These are phyloP conservation scores for Escallonia rubra DNA, from an alignment of 129 eudicot genomes.

Conservation along the genomic window DNA sequence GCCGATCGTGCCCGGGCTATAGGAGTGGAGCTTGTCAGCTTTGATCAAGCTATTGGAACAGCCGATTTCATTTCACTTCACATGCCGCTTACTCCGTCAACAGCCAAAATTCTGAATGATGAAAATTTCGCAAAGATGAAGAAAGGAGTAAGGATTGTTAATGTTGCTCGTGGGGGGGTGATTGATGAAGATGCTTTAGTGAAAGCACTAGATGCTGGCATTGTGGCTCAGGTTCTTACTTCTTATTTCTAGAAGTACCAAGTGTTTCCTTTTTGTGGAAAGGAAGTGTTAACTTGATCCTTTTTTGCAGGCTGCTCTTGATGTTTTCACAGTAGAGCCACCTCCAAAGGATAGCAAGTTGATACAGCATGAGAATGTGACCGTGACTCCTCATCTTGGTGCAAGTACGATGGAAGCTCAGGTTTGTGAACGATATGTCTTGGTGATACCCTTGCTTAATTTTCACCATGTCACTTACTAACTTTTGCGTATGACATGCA, in stretches of 20 bases:
- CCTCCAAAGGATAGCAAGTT: slow-evolving; percentile 90
- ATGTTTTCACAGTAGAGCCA: slow-evolving; percentile 96
- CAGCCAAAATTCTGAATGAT: slow-evolving; percentile 70
- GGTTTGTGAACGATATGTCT: slow-evolving; percentile 34
- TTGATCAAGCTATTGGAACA: slow-evolving; percentile 74
- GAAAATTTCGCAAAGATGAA: slow-evolving; percentile 96
- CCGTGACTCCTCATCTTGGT: slow-evolving; percentile 98
- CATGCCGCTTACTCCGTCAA: slow-evolving; percentile 95
- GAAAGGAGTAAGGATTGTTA: slow-evolving; percentile 84
- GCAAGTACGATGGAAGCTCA: slow-evolving; percentile 99
- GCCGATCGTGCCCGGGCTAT: slow-evolving; percentile 98
- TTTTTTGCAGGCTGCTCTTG: slow-evolving; percentile 88
- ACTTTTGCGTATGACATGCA: slow-evolving; percentile 26
- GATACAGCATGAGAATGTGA: slow-evolving; percentile 76
- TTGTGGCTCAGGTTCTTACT: slow-evolving; percentile 79
- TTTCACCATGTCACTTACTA: not conserved
- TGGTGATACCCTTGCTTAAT: not conserved
- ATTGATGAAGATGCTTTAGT: slow-evolving; percentile 95
- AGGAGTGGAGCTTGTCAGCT: slow-evolving; percentile 89
- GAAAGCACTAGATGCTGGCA: slow-evolving; percentile 90
- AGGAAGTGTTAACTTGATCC: not conserved
- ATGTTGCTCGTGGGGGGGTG: slow-evolving; percentile 99
- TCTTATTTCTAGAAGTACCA: not conserved
- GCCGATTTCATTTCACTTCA: slow-evolving; percentile 97
- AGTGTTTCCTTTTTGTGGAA: not conserved